These are phyloP conservation scores for Fraxinus albicans DNA, from an alignment of 305 asterid species.

Conservation along the genomic window DNA sequence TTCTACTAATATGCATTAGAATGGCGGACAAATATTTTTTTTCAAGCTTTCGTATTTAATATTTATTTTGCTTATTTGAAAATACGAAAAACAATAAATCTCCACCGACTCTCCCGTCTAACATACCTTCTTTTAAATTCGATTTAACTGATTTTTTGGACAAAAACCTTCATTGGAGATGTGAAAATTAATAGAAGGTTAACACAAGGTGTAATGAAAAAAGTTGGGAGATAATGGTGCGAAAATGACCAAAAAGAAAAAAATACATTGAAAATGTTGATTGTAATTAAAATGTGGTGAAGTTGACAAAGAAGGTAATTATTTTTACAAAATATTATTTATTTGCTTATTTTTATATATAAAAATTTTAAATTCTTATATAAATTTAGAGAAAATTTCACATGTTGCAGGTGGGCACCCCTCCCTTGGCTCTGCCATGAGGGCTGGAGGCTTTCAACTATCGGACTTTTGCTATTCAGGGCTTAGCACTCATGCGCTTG, in stretches of 20 bases:
- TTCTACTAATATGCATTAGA: too few relatives aligned
- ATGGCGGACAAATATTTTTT: neutral
- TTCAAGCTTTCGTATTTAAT: neutral
- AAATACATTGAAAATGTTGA: neutral
- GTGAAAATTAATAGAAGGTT: too few relatives aligned
- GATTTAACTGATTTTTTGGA: too few relatives aligned
- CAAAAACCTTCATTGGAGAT: too few relatives aligned
- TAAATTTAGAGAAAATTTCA: neutral
- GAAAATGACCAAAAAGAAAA: too few relatives aligned
- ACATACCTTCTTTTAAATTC: too few relatives aligned
- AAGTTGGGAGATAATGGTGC: neutral
- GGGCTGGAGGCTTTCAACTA: neutral
- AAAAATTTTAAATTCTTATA: too few relatives aligned
- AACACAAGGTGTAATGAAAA: neutral
- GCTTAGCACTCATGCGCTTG: neutral
- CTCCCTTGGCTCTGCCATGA: neutral
- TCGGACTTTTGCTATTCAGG: neutral
- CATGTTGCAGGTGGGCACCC: neutral
- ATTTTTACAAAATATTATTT: too few relatives aligned
- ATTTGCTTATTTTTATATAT: too few relatives aligned
- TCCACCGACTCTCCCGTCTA: too few relatives aligned
- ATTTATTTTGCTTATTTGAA: neutral
- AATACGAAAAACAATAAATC: too few relatives aligned
- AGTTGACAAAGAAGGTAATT: too few relatives aligned
- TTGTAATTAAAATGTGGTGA: neutral